Evolutionary conservation across 306 rosid species (phyloP), one percentile per base, ranked within the genome.

Genomic region (Trifolium pratense): DNA sequence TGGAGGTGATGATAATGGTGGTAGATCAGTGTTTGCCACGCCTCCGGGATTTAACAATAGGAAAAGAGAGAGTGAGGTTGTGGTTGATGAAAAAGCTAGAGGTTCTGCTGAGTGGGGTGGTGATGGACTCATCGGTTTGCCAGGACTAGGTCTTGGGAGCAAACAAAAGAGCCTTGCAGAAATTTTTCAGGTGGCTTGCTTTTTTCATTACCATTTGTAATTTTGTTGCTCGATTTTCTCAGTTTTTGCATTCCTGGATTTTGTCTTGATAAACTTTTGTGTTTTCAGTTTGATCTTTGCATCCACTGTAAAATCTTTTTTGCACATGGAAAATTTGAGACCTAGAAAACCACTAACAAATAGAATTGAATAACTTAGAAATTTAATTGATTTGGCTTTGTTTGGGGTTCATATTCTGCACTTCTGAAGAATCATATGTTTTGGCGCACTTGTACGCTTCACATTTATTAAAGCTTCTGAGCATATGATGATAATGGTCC

Each of bases 81-180:
- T 39, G 52, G 70, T 64, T 73, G 68, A 48, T 58, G 93, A 87
- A 20, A 84, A 87, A 11, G 29, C 45, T 17, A 85, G 85, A 58
- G 91, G 90, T 63, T 83, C 93, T 1, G 76, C 49, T 39, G 70
- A 64, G 82, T 1, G 97, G 96, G 92, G 97, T 49, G 93, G 78
- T 10, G 90, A 93, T 81, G 93, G 96, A 61, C 82, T 93, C 70
- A 90, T 90, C 79, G 98, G 98, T 73, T 82, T 90, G 83, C 91
- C 93, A 9, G 86, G 96, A 80, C 77, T 87, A 13, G 98, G 97
- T 37, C 96, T 89, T 75, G 84, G 93, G 71, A 86, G 66, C 87
- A 89, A 89, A 81, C 97, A 89, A 40, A 93, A 88, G 78, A 91
- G 97, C 78, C 82, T 89, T 75, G 97, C 96, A 12, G 96, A 94